These are phyloP conservation scores for Tolypocladium capitatum DNA, from an alignment of 2,329 filamentous ascomycete species.

Conservation along the genomic window DNA sequence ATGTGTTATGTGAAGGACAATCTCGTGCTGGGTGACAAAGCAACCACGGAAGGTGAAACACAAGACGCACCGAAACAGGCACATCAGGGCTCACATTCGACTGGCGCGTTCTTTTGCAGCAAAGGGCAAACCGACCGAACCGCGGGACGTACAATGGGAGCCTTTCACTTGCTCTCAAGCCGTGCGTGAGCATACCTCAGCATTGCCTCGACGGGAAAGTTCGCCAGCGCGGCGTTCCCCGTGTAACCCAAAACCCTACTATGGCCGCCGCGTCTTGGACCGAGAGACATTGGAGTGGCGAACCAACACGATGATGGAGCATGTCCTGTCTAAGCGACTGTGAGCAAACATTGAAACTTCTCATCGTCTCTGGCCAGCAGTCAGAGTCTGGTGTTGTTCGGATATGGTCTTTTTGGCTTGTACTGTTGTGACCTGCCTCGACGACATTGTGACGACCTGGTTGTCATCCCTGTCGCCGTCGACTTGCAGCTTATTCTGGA, in stretches of 20 bases:
- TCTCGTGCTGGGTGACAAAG: neutral
- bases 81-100: too few relatives aligned
- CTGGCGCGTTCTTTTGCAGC: neutral
- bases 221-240: too few relatives aligned
- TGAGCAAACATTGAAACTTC: neutral
- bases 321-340: neutral
- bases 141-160: neutral
- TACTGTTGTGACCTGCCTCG: neutral
- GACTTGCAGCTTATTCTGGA: neutral
- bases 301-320: neutral
- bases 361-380: neutral
- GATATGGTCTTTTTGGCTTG: neutral
- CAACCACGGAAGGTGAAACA: neutral
- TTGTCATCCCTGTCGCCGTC: neutral
- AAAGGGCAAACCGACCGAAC: neutral
- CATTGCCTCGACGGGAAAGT: neutral
- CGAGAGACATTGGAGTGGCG: too few relatives aligned
- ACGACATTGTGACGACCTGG: neutral
- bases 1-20: neutral
- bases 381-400: neutral
- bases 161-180: neutral
- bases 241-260: too few relatives aligned
- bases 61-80: neutral
- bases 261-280: neutral
- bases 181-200: neutral